phyloP scores from a whole-genome alignment of 139 green algal species.

The Micractinium conductrix region DNA sequence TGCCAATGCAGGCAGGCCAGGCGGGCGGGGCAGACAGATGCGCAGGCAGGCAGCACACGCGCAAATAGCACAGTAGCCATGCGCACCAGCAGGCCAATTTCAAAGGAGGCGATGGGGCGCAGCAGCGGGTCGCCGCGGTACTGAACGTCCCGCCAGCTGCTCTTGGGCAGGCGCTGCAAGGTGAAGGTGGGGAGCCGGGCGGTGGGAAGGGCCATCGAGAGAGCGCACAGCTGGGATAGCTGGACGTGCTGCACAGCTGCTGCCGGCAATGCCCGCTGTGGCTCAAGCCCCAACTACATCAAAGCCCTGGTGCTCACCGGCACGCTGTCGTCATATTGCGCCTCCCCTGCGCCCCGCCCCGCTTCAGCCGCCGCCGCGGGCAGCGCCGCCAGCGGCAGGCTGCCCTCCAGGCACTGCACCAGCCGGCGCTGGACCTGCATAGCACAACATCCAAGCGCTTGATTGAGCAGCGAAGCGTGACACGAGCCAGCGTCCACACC shows the following conservation, averaged over 20 bases:
- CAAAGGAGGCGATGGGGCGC: conserved; percentile 76
- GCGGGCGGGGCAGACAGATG: no score
- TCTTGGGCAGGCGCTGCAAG: conserved; percentile 50
- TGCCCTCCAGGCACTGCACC: conserved; percentile 34
- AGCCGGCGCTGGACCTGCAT: conserved; percentile 24
- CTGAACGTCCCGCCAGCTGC: conserved; percentile 55
- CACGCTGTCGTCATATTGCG: conserved; percentile 13
- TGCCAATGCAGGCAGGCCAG: no score
- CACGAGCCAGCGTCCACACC: background rate
- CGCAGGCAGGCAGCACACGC: no score
- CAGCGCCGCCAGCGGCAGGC: conserved; percentile 40
- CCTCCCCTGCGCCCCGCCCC: conserved; percentile 12
- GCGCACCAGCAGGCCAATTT: conserved; percentile 74
- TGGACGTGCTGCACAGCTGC: background rate
- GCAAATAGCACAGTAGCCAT: no score
- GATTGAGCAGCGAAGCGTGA: background rate
- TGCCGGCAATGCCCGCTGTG: background rate
- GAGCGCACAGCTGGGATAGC: background rate
- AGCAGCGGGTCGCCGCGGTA: conserved; percentile 83
- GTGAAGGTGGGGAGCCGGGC: background rate
- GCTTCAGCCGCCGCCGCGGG: conserved; percentile 21
- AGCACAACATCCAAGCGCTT: background rate
- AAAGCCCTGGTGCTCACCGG: background rate
- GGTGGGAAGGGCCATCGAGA: no score
- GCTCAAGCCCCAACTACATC: background rate